Percentiles rank a stretch among this genome's conserved stretches.
These are phyloP conservation scores for Parsonsia alboflavescens DNA, from an alignment of 257 asterid genomes.

Conservation along the genomic window DNA sequence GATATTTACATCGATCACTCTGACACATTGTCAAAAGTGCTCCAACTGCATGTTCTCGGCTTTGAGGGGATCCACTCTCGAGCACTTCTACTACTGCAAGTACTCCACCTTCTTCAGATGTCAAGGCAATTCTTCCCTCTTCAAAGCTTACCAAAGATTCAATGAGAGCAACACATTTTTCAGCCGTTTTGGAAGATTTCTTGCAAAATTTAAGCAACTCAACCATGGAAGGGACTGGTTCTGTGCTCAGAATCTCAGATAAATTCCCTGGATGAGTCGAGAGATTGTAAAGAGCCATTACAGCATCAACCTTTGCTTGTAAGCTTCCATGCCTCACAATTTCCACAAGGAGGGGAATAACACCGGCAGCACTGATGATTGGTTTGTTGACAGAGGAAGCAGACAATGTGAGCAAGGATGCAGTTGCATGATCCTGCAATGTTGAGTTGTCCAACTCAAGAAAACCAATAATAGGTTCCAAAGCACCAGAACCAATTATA, in stretches of 20 bases:
- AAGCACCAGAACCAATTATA: conserved; percentile 72
- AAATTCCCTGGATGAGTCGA: conserved; percentile 60
- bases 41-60: conserved; percentile 89
- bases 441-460: conserved; percentile 53
- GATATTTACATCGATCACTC: conserved; percentile 61
- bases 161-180: conserved; percentile 66
- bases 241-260: conserved; percentile 42
- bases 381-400: conserved; percentile 87
- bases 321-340: conserved; percentile 42
- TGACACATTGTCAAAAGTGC: conserved; percentile 75
- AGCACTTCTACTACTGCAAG: conserved; percentile 87
- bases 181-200: conserved; percentile 64
- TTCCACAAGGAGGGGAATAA: conserved; percentile 73
- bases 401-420: conserved; percentile 79
- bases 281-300: conserved; percentile 87
- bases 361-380: conserved; percentile 69
- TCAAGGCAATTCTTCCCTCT: conserved; percentile 62
- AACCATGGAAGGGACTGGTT: conserved; percentile 64
- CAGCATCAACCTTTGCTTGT: conserved; percentile 75
- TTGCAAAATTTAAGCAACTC: conserved; percentile 59
- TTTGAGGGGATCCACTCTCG: conserved; percentile 68
- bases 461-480: conserved; percentile 64
- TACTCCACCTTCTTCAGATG: conserved; percentile 82
- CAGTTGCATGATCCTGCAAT: conserved; percentile 78
- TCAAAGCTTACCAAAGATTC: conserved; percentile 66